Conservation (phyloP, 1,139 yeast genomes). For the Insectozyma bohioensis region DNA sequence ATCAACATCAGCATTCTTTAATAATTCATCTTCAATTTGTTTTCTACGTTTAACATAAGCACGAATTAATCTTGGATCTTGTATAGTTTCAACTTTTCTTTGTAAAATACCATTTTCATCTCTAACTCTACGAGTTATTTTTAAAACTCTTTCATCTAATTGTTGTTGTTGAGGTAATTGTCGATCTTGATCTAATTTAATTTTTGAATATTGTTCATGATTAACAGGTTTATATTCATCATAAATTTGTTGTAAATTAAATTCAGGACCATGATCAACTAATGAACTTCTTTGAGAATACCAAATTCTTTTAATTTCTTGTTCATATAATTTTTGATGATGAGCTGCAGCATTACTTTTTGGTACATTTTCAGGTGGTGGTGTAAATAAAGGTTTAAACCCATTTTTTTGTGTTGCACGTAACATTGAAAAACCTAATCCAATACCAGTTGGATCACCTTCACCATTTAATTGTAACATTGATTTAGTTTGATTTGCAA, state of each 20-base stretch:
- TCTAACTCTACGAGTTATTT: constrained; percentile 75
- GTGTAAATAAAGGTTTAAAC: constrained; percentile 64
- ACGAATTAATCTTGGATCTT: constrained; percentile 83
- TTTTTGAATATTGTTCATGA: constrained; percentile 32
- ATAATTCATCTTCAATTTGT: constrained; percentile 67
- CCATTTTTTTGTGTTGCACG: constrained; percentile 96
- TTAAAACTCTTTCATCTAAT: constrained; percentile 43
- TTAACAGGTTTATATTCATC: constrained; percentile 41
- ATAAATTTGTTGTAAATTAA: constrained; percentile 31
- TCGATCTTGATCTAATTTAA: constrained; percentile 16
- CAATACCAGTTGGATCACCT: constrained; percentile 94
- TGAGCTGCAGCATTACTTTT: constrained; percentile 58
- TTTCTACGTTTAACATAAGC: constrained; percentile 83
- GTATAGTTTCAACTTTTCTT: constrained; percentile 72
- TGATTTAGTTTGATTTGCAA: constrained; percentile 94
- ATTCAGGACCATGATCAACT: constrained; percentile 37
- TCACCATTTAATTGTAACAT: constrained; percentile 96
- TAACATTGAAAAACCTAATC: constrained; percentile 86
- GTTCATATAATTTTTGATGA: constrained; percentile 91
- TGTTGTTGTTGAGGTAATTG: constrained; percentile 20
- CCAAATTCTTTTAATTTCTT: constrained; percentile 90
- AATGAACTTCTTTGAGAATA: constrained; percentile 74
- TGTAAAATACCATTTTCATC: constrained; percentile 88
- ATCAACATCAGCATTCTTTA: constrained; percentile 57
- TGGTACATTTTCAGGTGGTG: constrained; percentile 44